phyloP scores from a whole-genome alignment of 1,284 basidiomycete genomes.

The Inonotus hispidus region DNA sequence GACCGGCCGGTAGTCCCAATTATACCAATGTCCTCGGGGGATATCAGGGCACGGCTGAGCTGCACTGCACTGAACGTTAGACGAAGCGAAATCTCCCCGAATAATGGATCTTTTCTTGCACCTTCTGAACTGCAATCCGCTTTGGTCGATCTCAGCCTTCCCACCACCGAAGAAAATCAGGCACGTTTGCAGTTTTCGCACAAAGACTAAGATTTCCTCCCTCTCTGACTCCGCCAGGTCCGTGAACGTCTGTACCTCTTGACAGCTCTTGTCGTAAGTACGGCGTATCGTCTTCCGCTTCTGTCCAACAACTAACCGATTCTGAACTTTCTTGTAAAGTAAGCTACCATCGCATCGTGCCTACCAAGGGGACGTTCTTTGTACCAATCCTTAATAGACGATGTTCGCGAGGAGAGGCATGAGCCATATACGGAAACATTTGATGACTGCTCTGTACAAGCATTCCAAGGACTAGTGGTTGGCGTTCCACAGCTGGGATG shows the following conservation, averaged over 20 bases:
- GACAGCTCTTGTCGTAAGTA: background rate
- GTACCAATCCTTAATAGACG: too few relatives aligned
- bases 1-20: too few relatives aligned
- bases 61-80: background rate
- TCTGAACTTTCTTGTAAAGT: background rate
- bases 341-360: background rate
- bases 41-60: too few relatives aligned
- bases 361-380: too few relatives aligned
- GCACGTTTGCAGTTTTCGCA: background rate
- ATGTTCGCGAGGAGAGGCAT: too few relatives aligned
- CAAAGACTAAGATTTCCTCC: background rate
- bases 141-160: background rate
- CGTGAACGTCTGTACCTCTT: background rate
- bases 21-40: too few relatives aligned
- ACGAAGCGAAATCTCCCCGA: background rate
- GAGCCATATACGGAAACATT: too few relatives aligned
- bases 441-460: too few relatives aligned
- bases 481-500: too few relatives aligned
- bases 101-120: background rate
- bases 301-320: background rate
- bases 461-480: too few relatives aligned
- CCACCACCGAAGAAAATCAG: background rate
- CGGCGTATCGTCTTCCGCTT: slow-evolving; percentile 1
- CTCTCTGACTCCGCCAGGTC: background rate
- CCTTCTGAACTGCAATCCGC: background rate